phyloP scores from a whole-genome alignment of 225 moss, liverwort and hornwort genomes.

The Takakia lepidozioides region DNA sequence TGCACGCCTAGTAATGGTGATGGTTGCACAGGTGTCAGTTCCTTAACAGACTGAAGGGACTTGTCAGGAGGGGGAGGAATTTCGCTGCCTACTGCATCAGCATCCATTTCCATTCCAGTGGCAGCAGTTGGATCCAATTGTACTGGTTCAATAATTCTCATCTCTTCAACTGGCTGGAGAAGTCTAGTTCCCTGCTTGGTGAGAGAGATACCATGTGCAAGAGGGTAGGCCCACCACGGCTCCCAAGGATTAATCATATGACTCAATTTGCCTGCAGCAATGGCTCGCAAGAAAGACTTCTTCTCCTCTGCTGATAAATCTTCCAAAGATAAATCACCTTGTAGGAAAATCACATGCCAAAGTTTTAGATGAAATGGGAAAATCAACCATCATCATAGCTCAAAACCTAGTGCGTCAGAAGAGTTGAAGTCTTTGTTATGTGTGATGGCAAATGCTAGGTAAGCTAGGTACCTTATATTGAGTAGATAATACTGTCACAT shows the following conservation, averaged over 20 bases:
- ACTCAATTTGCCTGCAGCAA: constrained; percentile 72
- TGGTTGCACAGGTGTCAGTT: constrained; percentile 58
- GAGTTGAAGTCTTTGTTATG: too few relatives aligned
- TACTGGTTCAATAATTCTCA: constrained; percentile 8
- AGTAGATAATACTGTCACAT: too few relatives aligned
- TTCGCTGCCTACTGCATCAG: constrained; percentile 17
- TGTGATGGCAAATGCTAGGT: too few relatives aligned
- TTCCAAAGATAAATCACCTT: constrained; percentile 55
- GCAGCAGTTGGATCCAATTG: constrained; percentile 7
- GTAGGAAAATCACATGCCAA: too few relatives aligned
- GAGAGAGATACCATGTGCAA: constrained; percentile 48
- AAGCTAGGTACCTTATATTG: too few relatives aligned
- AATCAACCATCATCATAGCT: neutral
- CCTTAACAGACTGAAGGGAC: constrained; percentile 48
- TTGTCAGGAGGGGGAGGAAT: constrained; percentile 61
- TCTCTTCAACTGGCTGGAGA: constrained; percentile 32
- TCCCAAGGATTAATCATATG: constrained; percentile 85
- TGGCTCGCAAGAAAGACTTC: constrained; percentile 65
- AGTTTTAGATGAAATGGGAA: neutral
- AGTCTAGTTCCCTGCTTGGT: constrained; percentile 55
- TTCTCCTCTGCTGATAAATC: constrained; percentile 57
- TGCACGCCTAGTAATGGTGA: constrained; percentile 72
- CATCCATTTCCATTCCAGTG: constrained; percentile 12
- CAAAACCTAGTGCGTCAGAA: too few relatives aligned
- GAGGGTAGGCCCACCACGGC: constrained; percentile 92